Conservation (phyloP, 169 alveolate genomes). For the Eimeria sp. region DNA sequence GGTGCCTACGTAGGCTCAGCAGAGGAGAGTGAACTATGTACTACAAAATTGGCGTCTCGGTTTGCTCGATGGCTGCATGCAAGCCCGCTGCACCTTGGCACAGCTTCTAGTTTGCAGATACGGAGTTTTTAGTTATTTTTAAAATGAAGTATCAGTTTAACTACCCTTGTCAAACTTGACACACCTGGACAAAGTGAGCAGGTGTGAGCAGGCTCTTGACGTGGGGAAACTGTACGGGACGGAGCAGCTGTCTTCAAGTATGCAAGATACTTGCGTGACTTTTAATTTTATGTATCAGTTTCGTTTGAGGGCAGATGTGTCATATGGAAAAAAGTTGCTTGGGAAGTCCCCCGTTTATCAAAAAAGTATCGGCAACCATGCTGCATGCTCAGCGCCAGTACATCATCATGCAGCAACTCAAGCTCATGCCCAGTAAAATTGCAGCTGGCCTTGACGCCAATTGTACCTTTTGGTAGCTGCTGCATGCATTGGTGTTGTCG, state of each 20-base stretch:
- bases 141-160: not conserved
- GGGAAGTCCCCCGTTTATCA: not conserved
- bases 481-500: not conserved
- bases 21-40: not conserved
- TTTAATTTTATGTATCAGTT: not conserved
- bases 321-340: not conserved
- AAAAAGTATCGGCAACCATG: not conserved
- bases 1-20: not conserved
- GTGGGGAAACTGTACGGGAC: not conserved
- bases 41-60: not conserved
- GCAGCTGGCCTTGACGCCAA: not conserved
- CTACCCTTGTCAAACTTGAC: not conserved
- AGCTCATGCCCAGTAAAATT: not conserved
- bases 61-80: slow-evolving; percentile 37
- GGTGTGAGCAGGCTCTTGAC: not conserved
- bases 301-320: not conserved
- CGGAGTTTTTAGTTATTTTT: no score
- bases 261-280: not conserved
- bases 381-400: not conserved
- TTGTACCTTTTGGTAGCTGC: not conserved
- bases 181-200: not conserved
- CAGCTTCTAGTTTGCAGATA: not conserved
- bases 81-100: not conserved
- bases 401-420: slow-evolving; percentile 18
- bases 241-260: not conserved